Conservation (phyloP, 1,139 yeast genomes). For the Candida pseudocylindracea region DNA sequence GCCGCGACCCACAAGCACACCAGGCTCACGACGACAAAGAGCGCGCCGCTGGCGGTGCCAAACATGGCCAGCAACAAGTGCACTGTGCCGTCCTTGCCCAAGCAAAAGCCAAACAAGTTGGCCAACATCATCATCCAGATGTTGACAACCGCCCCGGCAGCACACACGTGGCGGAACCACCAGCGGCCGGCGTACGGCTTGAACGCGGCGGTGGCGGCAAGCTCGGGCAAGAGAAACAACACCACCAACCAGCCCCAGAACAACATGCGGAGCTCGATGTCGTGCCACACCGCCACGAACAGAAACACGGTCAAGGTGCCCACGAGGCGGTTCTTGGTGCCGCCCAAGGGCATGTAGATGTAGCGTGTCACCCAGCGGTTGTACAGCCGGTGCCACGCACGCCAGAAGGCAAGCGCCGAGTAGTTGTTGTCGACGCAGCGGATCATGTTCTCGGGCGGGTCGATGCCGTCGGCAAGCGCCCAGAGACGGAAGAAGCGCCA, state of each 20-base stretch:
- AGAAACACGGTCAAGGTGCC: conserved; percentile 80
- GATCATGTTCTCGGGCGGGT: conserved; percentile 96
- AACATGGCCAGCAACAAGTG: conserved; percentile 49
- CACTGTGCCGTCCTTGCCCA: conserved; percentile 70
- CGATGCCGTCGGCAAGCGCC: conserved; percentile 79
- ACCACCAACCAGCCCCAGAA: conserved; percentile 96
- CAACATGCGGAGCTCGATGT: conserved; percentile 63
- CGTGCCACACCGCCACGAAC: conserved; percentile 98
- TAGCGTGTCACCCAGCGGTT: conserved; percentile 76
- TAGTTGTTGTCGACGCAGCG: conserved; percentile 90
- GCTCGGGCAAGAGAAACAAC: conserved; percentile 73
- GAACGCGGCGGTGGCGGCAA: conserved; percentile 29
- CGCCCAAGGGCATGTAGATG: conserved; percentile 57
- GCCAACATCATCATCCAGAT: conserved; percentile 99
- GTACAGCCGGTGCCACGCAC: conserved; percentile 95
- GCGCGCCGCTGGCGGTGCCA: conserved; percentile 42
- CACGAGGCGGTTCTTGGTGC: conserved; percentile 24
- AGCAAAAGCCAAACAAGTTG: conserved; percentile 81
- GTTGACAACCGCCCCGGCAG: conserved; percentile 68
- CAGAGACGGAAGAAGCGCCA: conserved; percentile 93
- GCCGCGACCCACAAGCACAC: conserved; percentile 56
- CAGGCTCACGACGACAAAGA: conserved; percentile 43
- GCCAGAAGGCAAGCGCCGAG: conserved; percentile 87
- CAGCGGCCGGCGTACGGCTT: conserved; percentile 20
- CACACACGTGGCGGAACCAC: conserved; percentile 73